Evolutionary conservation across 2,329 filamentous ascomycete species (phyloP).

Genomic region (Cordyceps pruinosa): DNA sequence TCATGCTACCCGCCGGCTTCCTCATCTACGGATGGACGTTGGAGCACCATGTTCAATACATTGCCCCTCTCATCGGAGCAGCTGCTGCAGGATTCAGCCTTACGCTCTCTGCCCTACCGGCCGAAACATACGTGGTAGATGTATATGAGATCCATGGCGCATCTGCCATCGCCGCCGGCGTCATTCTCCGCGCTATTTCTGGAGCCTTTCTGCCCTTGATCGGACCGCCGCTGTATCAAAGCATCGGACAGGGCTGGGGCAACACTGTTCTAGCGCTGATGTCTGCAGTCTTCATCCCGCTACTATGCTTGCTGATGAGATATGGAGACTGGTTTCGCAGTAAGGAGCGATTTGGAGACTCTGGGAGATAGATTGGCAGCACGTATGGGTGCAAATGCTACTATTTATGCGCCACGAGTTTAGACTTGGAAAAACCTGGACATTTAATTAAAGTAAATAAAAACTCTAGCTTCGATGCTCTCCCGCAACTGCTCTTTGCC

Average conservation of each 20-base stretch:
- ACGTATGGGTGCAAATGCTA: too few relatives aligned
- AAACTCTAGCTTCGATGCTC: too few relatives aligned
- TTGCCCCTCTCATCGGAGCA: not conserved
- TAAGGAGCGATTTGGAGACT: too few relatives aligned
- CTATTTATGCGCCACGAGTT: too few relatives aligned
- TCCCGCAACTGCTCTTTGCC: too few relatives aligned
- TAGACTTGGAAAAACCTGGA: too few relatives aligned
- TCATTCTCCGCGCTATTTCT: constrained; percentile 45
- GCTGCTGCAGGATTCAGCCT: not conserved
- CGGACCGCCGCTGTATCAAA: constrained; percentile 35
- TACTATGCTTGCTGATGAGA: constrained; percentile 1
- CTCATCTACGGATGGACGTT: constrained; percentile 53
- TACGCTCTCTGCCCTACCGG: not conserved
- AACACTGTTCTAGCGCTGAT: constrained; percentile 41
- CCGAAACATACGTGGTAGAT: constrained; percentile 32
- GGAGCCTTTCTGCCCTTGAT: constrained; percentile 58
- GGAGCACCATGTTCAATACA: constrained; percentile 33
- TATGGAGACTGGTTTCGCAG: too few relatives aligned
- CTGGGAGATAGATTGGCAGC: too few relatives aligned
- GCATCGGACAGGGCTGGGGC: constrained; percentile 41
- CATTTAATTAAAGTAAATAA: too few relatives aligned
- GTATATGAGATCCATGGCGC: constrained; percentile 23
- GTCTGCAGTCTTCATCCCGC: constrained; percentile 21
- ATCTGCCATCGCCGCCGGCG: constrained; percentile 24
- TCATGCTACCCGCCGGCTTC: constrained; percentile 44